Percentiles rank a stretch among this genome's conserved stretches.
Conservation (phyloP, 441 rosid genomes). For the Jatropha podagrica region DNA sequence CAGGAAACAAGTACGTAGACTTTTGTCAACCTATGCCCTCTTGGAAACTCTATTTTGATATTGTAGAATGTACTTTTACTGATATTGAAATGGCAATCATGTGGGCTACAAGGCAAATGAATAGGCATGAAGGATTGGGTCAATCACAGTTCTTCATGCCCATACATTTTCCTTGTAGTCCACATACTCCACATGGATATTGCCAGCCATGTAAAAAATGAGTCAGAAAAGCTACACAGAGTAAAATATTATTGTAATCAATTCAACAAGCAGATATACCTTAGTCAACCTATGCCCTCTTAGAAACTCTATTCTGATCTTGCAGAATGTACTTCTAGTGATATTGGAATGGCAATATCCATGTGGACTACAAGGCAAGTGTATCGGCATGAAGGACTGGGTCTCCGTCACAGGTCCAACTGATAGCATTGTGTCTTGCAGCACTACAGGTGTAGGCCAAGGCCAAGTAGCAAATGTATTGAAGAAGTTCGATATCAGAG, state of each 20-base stretch:
- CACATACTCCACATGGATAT: background rate
- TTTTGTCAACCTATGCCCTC: conserved; percentile 45
- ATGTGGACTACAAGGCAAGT: conserved; percentile 45
- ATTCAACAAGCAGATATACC: conserved; percentile 27
- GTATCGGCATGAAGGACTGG: conserved; percentile 52
- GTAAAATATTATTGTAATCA: background rate
- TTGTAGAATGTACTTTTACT: conserved; percentile 56
- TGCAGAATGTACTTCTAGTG: conserved; percentile 56
- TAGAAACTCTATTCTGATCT: conserved; percentile 42
- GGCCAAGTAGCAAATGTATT: conserved; percentile 52
- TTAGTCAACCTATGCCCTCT: conserved; percentile 47
- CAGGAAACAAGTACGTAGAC: conserved; percentile 18
- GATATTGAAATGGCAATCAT: conserved; percentile 50
- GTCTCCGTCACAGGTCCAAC: conserved; percentile 27
- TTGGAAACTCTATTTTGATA: conserved; percentile 42
- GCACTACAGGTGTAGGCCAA: conserved; percentile 57
- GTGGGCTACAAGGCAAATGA: conserved; percentile 47
- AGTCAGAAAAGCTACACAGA: conserved; percentile 29
- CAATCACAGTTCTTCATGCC: conserved; percentile 15
- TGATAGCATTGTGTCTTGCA: conserved; percentile 35
- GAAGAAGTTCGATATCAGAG: conserved; percentile 45
- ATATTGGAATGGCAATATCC: conserved; percentile 54
- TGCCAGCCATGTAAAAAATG: background rate
- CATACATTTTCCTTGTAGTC: conserved; percentile 24
- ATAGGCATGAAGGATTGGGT: conserved; percentile 51